Conservation (phyloP, 208 protist species). For the Trichomonas vaginalis region DNA sequence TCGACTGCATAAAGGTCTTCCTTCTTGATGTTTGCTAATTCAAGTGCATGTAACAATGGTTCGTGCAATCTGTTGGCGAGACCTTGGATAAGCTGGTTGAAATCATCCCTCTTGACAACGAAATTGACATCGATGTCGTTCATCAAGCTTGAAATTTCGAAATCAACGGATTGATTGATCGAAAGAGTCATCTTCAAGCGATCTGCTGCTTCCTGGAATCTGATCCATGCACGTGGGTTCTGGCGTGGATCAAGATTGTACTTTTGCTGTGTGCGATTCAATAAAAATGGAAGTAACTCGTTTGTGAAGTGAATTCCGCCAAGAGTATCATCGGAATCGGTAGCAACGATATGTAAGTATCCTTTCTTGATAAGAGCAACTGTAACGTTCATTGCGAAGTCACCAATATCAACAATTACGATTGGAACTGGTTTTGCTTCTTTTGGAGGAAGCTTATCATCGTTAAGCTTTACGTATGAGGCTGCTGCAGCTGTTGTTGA, state of each 20-base stretch:
- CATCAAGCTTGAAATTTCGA: slow-evolving; percentile 27
- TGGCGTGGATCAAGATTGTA: slow-evolving; percentile 22
- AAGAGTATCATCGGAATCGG: slow-evolving; percentile 7
- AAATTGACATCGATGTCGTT: slow-evolving; percentile 28
- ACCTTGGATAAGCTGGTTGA: not conserved
- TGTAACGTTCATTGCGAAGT: slow-evolving; percentile 21
- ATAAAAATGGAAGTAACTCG: not conserved
- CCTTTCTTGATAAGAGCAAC: not conserved
- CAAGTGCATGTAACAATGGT: slow-evolving; percentile 19
- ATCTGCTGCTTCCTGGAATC: slow-evolving; percentile 12
- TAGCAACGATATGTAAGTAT: slow-evolving; percentile 19
- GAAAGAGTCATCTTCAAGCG: slow-evolving; percentile 25
- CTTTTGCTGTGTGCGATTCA: not conserved
- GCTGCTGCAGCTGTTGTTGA: slow-evolving; percentile 29
- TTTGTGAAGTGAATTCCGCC: slow-evolving; percentile 21
- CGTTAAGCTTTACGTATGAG: slow-evolving; percentile 19
- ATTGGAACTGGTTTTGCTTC: not conserved
- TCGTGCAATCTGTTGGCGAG: not conserved
- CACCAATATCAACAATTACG: slow-evolving; percentile 29
- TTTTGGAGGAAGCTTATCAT: not conserved
- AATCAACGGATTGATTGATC: slow-evolving; percentile 20
- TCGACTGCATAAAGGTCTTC: slow-evolving; percentile 25
- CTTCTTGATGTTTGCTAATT: not conserved
- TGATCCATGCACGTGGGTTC: slow-evolving; percentile 17
- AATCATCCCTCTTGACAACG: slow-evolving; percentile 23